A percentile compares a stretch with the other conserved stretches of the same genome.
phyloP scores from a whole-genome alignment of 768 basidiomycete species.

The Epithele typhae region DNA sequence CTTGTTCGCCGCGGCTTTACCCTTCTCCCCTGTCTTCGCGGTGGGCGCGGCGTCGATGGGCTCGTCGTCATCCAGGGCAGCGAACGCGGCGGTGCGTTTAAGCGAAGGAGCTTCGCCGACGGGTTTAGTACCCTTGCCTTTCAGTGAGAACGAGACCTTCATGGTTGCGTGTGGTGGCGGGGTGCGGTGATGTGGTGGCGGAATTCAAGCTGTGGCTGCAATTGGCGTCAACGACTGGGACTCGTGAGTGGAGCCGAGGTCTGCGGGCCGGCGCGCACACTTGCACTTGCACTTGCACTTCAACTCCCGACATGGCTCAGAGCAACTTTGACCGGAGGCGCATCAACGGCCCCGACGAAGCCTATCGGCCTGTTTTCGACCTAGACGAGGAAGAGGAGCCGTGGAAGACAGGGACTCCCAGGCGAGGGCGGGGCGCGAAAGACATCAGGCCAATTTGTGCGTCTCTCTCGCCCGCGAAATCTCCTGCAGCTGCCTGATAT shows the following conservation, averaged over 20 bases:
- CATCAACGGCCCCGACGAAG: slow-evolving; percentile 88
- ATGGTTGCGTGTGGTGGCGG: slow-evolving; percentile 33
- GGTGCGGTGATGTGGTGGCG: not conserved
- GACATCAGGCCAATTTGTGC: slow-evolving; percentile 88
- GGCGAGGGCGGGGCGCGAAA: slow-evolving; percentile 46
- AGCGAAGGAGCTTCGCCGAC: slow-evolving; percentile 46
- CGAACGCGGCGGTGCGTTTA: slow-evolving; percentile 59
- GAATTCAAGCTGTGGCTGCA: no score
- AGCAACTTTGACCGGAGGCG: slow-evolving; percentile 77
- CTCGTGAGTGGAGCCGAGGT: no score
- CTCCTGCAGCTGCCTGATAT: no score
- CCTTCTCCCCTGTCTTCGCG: slow-evolving; percentile 30
- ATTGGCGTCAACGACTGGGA: no score
- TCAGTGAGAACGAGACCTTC: slow-evolving; percentile 90
- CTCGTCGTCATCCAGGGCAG: slow-evolving; percentile 62
- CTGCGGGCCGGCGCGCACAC: no score
- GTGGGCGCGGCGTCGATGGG: slow-evolving; percentile 45
- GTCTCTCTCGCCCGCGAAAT: slow-evolving; percentile 24
- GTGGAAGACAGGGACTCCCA: slow-evolving; percentile 34
- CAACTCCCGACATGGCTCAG: slow-evolving; percentile 30
- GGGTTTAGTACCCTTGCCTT: slow-evolving; percentile 47
- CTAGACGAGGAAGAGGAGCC: slow-evolving; percentile 27
- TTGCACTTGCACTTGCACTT: not conserved
- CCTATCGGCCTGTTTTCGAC: slow-evolving; percentile 59
- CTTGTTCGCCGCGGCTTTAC: slow-evolving; percentile 45